Percentiles rank a stretch among this genome's conserved stretches.
Conservation (phyloP, 148 eudicot genomes). For the Rhododendron williamsianum region DNA sequence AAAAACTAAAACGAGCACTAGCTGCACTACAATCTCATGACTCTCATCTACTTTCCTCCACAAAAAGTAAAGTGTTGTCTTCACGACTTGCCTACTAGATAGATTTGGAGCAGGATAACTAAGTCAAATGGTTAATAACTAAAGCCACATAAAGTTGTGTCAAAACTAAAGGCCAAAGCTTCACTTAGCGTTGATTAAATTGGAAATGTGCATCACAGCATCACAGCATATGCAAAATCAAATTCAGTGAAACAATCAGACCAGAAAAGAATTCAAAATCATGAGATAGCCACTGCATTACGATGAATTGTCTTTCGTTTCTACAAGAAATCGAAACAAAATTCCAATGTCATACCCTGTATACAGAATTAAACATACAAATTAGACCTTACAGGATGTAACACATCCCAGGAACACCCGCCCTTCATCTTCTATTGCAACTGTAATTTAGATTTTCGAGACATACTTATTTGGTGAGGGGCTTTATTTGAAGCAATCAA, state of each 20-base stretch:
- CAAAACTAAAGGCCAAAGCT: neutral
- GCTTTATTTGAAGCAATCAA: neutral
- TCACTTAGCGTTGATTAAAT: neutral
- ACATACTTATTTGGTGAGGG: neutral
- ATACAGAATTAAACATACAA: neutral
- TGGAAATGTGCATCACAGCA: neutral
- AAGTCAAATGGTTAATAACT: neutral
- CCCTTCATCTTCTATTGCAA: neutral
- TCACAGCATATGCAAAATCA: neutral
- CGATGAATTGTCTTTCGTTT: neutral
- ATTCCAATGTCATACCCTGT: neutral
- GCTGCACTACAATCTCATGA: neutral
- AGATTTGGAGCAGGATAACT: neutral
- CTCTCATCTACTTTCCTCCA: slow-evolving; percentile 1
- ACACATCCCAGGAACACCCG: neutral
- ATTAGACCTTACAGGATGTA: neutral
- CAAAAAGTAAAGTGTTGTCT: neutral
- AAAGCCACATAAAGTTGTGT: neutral
- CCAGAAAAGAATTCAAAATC: neutral
- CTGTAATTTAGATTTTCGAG: neutral
- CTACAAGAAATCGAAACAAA: neutral
- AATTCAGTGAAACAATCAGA: neutral
- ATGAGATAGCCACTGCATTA: neutral
- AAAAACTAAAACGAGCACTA: neutral
- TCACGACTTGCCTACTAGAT: neutral